Evolutionary conservation across 106 monocot genomes (phyloP), one percentile per base, ranked within the genome.

Genomic region (Dactylorhiza incarnata): DNA sequence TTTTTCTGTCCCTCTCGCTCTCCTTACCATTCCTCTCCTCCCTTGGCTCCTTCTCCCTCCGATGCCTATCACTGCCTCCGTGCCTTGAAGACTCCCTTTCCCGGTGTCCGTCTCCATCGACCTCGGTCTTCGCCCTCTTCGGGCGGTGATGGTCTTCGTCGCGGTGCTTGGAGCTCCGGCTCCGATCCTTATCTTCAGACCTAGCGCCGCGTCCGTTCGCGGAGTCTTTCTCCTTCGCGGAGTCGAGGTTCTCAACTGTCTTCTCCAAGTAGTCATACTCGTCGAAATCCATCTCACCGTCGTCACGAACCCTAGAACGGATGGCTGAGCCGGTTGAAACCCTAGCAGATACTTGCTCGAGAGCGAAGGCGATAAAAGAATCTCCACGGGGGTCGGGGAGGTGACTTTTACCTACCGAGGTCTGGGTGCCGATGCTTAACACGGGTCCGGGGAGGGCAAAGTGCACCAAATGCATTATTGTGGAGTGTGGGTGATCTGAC

Each of bases 231-330:
- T 69, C 71, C 29, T 66, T 79, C 9, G 69, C 23, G 17, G 44
- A 54, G n/a, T 76, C 81, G 17, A 81, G 78, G 26, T 82, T 79
- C 83, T 92, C 95, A 53, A 95, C 92, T 48, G 90, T 79, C 88
- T 90, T 92, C 81, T 95, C 95, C 55, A 95, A 63, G 81, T 95
- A 95, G 17, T 92, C 95, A 81, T 95, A 95, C 85, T 95, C 95
- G 83, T 95, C 95, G 83, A 92, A 95, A 48, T 95, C 95, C 95
- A 92, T 95, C 72, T 10, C 16, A 6, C 45, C 69, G 11, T 69
- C 16, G 69, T 14, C 46, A 69, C 45, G 45, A 45, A 9, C 52
- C 52, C 52, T 52, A 52, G 52, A 52, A 52, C 9, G 52, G 13
- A 52, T 11, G 13, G 13, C 52, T 52, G n/a, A 46, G n/a, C 15